Percentiles rank a stretch among this genome's conserved stretches.
Conservation (phyloP, 768 basidiomycete genomes). For the Trametes cinnabarina region DNA sequence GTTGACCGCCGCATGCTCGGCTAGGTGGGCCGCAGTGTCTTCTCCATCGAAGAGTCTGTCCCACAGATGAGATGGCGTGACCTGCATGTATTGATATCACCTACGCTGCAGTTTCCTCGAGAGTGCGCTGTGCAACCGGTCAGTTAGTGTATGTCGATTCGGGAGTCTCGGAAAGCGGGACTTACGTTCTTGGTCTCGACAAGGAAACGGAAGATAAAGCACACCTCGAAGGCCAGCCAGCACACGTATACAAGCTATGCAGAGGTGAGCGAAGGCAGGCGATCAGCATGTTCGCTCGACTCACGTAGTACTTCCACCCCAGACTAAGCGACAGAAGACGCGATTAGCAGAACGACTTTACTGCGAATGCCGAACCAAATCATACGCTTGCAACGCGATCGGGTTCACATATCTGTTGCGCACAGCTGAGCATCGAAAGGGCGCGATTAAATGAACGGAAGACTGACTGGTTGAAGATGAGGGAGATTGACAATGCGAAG, state of each 20-base stretch:
- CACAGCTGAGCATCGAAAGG: too few species aligned
- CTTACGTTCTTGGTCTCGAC: constrained; percentile 39
- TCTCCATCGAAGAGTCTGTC: constrained; percentile 34
- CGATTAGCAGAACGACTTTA: too few species aligned
- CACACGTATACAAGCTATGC: constrained; percentile 37
- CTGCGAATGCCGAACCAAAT: too few species aligned
- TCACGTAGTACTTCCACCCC: constrained; percentile 47
- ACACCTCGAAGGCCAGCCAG: constrained; percentile 41
- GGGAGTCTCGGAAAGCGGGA: background rate
- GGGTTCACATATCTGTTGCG: constrained; percentile 37
- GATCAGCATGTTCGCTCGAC: background rate
- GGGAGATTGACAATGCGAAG: constrained; percentile 42
- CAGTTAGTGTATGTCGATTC: too few species aligned
- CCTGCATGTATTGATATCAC: constrained; percentile 6
- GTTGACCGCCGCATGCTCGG: constrained; percentile 21
- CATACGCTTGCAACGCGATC: constrained; percentile 35
- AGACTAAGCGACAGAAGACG: constrained; percentile 25
- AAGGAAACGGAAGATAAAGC: constrained; percentile 38
- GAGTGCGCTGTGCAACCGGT: constrained; percentile 29
- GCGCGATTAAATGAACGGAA: too few species aligned
- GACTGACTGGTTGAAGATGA: constrained; percentile 45
- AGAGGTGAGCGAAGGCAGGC: background rate
- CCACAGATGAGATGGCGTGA: background rate
- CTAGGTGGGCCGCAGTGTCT: constrained; percentile 23
- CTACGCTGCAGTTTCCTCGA: constrained; percentile 36